These are phyloP conservation scores for Hydrangea macrophylla DNA, from an alignment of 148 eudicot genomes.

Conservation along the genomic window DNA sequence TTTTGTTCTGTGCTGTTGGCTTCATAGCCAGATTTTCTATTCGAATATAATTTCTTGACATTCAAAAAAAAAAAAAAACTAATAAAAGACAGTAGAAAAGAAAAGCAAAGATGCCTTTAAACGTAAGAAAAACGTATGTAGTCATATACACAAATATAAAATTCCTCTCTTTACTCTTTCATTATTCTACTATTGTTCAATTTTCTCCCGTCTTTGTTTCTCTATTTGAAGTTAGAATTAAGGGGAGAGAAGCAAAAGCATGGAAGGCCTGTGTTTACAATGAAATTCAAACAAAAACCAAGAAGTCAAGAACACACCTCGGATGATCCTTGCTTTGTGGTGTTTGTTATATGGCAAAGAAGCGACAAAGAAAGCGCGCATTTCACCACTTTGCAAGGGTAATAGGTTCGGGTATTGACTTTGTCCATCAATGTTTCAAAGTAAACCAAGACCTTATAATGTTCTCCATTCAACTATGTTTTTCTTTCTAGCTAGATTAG, in stretches of 20 bases:
- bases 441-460: slow-evolving; percentile 21
- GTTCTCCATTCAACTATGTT: slow-evolving; percentile 14
- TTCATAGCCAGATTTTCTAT: too few relatives aligned
- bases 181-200: not conserved
- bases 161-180: not conserved
- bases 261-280: slow-evolving; percentile 18
- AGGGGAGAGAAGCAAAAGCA: slow-evolving; percentile 8
- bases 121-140: not conserved
- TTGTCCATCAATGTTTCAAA: slow-evolving; percentile 23
- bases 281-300: slow-evolving; percentile 27
- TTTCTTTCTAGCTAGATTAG: not conserved
- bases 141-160: not conserved
- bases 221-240: slow-evolving; percentile 15
- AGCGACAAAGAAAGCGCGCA: slow-evolving; percentile 16
- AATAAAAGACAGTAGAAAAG: not conserved
- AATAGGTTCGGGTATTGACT: slow-evolving; percentile 98
- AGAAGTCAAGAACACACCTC: slow-evolving; percentile 99
- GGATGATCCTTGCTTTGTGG: slow-evolving; percentile 46
- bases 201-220: not conserved
- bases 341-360: slow-evolving; percentile 13
- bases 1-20: too few relatives aligned
- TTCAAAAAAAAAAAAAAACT: too few relatives aligned
- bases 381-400: slow-evolving; percentile 41
- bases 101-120: not conserved
- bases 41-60: not conserved